Evolutionary conservation across 164 flowering plant species (phyloP), one percentile per base, ranked within the genome.

Genomic region (Brasenia schreberi): DNA sequence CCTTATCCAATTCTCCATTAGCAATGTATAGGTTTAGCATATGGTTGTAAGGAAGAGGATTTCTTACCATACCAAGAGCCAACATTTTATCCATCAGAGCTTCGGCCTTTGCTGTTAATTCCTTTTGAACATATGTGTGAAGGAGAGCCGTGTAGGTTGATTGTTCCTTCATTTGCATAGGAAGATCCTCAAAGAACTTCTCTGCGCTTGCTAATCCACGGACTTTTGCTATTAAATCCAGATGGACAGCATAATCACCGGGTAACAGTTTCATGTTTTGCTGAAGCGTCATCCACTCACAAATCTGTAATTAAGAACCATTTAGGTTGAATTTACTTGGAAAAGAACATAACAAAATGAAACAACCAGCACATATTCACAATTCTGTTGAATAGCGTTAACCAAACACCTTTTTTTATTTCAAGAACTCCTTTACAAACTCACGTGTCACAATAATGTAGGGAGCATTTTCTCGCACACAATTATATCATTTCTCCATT

Each of bases 211-310:
- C 67, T 61, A 87, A 67, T 42, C 96, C 92, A 42, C 88, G 93
- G 33, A 89, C 69, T 80, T 94, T 94, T 11, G 88, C 81, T 75
- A 94, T 82, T 81, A 94, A 82, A 80, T 94, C 98, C 75, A 91
- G 77, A 66, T 94, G 97, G 62, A 94, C 73, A n/a, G 97, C 98
- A 77, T 87, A 94, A 70, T 94, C 98, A 66, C 98, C 98, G 19
- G 84, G 77, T 60, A 78, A 56, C 52, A 88, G 84, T 77, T 84
- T 78, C 27, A 94, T 84, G 68, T 90, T 85, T 11, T 80, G 68
- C 68, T 83, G 96, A 58, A 67, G 63, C 53, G 60, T 79, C 98
- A 94, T 90, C 98, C 98, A 94, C 68, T 94, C 97, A 72, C 96
- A 89, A 64, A 94, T 68, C 98, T 94, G 76, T 76, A 81, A 44